Percentiles rank a stretch among this genome's conserved stretches.
Conservation (phyloP, 2,329 filamentous ascomycete species). For the Ilyonectria robusta region DNA sequence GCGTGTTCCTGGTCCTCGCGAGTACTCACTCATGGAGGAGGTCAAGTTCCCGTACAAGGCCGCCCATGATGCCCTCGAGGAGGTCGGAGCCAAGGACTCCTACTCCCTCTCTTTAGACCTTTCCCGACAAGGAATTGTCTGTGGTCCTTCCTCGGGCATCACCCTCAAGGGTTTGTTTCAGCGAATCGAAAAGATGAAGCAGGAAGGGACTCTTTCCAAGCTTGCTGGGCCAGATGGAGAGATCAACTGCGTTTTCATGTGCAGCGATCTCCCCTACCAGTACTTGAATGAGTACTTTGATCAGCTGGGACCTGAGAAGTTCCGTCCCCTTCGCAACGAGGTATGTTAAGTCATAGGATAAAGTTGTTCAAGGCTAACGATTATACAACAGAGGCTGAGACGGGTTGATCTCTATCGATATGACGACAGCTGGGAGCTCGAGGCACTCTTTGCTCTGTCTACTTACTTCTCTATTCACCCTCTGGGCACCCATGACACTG, state of each 20-base stretch:
- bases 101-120: conserved; percentile 68
- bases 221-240: conserved; percentile 62
- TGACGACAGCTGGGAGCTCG: conserved; percentile 68
- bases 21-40: conserved; percentile 64
- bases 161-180: conserved; percentile 67
- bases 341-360: conserved; percentile 33
- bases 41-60: conserved; percentile 70
- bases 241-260: conserved; percentile 71
- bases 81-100: conserved; percentile 68
- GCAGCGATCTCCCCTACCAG: conserved; percentile 74
- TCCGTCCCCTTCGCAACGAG: conserved; percentile 62
- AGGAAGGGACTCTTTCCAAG: conserved; percentile 58
- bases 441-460: conserved; percentile 56
- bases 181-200: conserved; percentile 63
- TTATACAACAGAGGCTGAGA: conserved; percentile 56
- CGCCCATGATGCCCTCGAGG: conserved; percentile 68
- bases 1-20: conserved; percentile 70
- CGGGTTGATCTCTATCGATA: conserved; percentile 68
- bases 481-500: conserved; percentile 41
- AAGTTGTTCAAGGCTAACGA: conserved; percentile 32
- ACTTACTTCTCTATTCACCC: conserved; percentile 51
- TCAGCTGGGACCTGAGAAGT: conserved; percentile 64
- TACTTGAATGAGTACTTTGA: conserved; percentile 72
- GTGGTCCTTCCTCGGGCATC: conserved; percentile 73
- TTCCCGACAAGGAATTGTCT: conserved; percentile 71